Base-by-base conservation (phyloP, 2,329 filamentous ascomycete species). In the Neofusicoccum laricinum region DNA sequence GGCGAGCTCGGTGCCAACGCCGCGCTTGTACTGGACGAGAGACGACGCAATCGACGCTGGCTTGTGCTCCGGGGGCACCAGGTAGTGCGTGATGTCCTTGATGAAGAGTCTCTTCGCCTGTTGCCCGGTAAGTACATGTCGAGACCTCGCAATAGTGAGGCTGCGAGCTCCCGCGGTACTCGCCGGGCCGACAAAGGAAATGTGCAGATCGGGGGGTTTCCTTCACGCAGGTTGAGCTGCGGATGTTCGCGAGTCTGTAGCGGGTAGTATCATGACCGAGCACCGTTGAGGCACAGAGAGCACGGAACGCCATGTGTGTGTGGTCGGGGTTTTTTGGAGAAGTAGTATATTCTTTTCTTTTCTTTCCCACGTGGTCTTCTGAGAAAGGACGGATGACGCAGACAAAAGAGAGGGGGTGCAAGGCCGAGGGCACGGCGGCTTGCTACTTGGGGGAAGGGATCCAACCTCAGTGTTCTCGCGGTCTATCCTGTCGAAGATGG, bases 21-120 rank as follows among this genome's bases (percentile, higher is more conserved):
- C 86, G 48, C 84, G 84, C 73, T 85, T 85, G 70, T 81, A 80
- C 70, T 78, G 77, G 58, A 79, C 73, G 58, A 97, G 83, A n/a
- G 92, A 97, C 2, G 91, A 90, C 10, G 92, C 93, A 66, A 95
- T 87, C 55, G 82, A 82, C 58, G 91, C 86, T 14, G 85, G 82
- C 71, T 90, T 85, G 51, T 84, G 83, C 67, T 90, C 81, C 3
- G 92, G 91, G 4, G 93, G 90, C 68, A 96, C 83, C 69, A 97
- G 84, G 77, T 98, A 98, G 79, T 97, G 90, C 64, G 91, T 89
- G 81, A 98, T 99, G 77, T 98, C 95, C 79, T 99, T 99, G 85
- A 99, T 95, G 81, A 98, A 97, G 71, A 96, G 82, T 70, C 94
- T 91, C 82, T 96, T 97, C 72, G 88, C 90, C 91, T 96, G 70